Conservation (phyloP, 1,284 basidiomycete genomes). For the Spongiforma sp. region DNA sequence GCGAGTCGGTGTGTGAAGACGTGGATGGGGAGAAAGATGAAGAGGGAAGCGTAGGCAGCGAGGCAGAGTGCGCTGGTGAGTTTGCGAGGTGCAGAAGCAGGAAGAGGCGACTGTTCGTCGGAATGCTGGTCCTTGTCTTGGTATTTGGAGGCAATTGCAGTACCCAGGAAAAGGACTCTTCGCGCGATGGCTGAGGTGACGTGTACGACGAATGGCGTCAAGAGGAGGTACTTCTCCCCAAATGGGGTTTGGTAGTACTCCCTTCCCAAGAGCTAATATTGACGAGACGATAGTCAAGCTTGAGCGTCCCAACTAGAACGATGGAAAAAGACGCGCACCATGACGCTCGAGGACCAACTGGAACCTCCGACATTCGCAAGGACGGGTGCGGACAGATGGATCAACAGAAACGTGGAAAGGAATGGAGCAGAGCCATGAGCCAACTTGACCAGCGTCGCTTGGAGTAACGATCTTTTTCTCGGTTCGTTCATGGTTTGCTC, state of each 20-base stretch:
- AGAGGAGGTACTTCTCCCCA: conserved; percentile 66
- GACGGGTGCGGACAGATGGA: conserved; percentile 73
- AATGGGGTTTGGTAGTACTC: conserved; percentile 79
- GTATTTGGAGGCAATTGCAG: conserved; percentile 37
- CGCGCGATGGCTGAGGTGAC: conserved; percentile 59
- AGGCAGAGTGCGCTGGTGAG: conserved; percentile 53
- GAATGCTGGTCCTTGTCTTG: too few species aligned
- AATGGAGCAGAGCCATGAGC: conserved; percentile 66
- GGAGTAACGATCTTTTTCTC: neutral
- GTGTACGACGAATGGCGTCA: conserved; percentile 65
- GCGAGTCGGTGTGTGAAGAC: conserved; percentile 62
- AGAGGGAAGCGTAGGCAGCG: conserved; percentile 59
- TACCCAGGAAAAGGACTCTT: conserved; percentile 58
- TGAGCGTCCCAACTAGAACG: too few species aligned
- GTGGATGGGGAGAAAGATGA: conserved; percentile 68
- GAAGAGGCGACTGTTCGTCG: too few species aligned
- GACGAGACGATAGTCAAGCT: neutral
- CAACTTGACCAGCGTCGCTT: conserved; percentile 48
- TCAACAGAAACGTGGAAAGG: conserved; percentile 62
- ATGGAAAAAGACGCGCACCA: conserved; percentile 52
- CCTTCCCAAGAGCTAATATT: conserved; percentile 66
- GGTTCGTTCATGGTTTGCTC: too few species aligned
- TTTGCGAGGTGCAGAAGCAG: too few species aligned
- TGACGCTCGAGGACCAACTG: conserved; percentile 64
- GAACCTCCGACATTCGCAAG: conserved; percentile 72